Conservation (phyloP, 2,329 filamentous ascomycete genomes). For the Botryotinia narcissicola region DNA sequence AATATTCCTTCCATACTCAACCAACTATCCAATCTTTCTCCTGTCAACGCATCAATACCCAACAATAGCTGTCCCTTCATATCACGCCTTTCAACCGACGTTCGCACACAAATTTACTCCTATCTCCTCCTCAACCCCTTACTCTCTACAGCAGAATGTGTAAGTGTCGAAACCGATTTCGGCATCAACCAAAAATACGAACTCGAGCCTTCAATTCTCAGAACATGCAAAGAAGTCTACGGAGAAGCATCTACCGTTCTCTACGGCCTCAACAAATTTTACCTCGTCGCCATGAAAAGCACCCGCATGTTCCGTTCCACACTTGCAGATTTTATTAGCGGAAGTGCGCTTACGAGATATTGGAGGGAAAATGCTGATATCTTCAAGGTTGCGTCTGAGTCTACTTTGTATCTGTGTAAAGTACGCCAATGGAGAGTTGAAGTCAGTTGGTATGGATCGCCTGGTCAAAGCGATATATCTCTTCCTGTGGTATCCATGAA, state of each 20-base stretch:
- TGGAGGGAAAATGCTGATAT: background rate
- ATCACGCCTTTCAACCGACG: background rate
- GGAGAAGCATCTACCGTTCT: background rate
- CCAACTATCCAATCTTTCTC: no score
- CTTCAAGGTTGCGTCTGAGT: background rate
- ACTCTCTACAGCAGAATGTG: background rate
- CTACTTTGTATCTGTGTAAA: background rate
- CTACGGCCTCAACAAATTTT: background rate
- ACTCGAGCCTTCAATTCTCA: background rate
- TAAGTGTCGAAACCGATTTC: background rate
- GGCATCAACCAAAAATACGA: background rate
- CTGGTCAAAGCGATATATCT: background rate
- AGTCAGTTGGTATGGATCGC: background rate
- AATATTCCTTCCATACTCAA: background rate
- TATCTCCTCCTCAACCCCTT: background rate
- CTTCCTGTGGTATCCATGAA: background rate
- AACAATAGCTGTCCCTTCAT: background rate
- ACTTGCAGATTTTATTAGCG: background rate
- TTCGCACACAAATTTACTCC: background rate
- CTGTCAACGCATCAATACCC: background rate
- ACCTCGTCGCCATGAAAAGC: background rate
- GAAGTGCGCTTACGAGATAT: background rate
- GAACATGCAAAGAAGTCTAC: background rate
- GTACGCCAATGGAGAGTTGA: background rate
- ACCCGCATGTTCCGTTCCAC: background rate